Evolutionary conservation across 2,329 filamentous ascomycete genomes (phyloP).

Genomic region (Calonectria montana): DNA sequence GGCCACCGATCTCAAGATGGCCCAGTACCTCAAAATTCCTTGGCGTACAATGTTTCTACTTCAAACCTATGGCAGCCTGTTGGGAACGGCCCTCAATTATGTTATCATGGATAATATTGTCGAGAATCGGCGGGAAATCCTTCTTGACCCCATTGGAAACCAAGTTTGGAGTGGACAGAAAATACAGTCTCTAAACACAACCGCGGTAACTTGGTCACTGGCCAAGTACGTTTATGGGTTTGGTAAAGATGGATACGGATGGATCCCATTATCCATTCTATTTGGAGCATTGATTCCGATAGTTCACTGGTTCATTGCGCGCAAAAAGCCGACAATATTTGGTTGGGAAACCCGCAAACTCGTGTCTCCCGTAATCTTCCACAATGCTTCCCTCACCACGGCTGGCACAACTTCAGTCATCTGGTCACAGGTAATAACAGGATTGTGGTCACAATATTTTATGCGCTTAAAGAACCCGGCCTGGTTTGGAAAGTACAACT

Average conservation of each 20-base stretch:
- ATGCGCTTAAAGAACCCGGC: slow-evolving; percentile 3
- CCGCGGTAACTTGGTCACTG: not conserved
- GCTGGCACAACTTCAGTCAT: not conserved
- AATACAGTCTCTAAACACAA: not conserved
- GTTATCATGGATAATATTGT: slow-evolving; percentile 3
- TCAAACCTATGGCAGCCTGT: not conserved
- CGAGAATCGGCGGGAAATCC: not conserved
- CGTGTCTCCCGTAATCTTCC: not conserved
- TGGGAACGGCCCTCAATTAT: not conserved
- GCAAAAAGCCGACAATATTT: not conserved
- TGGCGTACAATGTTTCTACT: not conserved
- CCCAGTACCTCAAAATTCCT: not conserved
- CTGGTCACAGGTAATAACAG: not conserved
- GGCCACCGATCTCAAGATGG: not conserved
- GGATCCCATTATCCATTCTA: not conserved
- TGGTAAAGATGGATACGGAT: not conserved
- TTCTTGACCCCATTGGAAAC: not conserved
- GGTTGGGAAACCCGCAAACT: not conserved
- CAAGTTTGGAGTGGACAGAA: slow-evolving; percentile 2
- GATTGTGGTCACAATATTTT: not conserved
- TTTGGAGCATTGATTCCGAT: not conserved
- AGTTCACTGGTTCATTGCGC: not conserved
- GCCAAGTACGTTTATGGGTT: not conserved
- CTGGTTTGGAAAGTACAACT: slow-evolving; percentile 24
- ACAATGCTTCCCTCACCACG: not conserved